Conservation (phyloP, 129 eudicot species). For the Chrysanthemum lavandulifolium region DNA sequence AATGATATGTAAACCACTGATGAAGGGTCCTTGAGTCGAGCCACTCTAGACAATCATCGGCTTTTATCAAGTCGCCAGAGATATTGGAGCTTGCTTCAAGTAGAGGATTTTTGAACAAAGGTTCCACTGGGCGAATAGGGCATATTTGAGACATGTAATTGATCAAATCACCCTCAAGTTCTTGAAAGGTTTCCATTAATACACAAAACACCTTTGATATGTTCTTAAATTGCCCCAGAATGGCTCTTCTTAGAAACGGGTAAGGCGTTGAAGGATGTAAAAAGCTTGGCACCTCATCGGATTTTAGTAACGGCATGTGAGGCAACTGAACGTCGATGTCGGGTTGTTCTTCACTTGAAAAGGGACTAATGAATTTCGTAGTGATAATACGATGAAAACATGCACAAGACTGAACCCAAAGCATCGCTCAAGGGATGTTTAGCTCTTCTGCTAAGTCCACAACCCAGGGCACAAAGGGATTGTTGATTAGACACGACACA, state of each 20-base stretch:
- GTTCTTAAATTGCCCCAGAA: constrained; percentile 23
- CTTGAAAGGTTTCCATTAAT: constrained; percentile 17
- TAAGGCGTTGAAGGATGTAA: constrained; percentile 22
- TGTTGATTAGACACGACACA: constrained; percentile 25
- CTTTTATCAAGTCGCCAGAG: constrained; percentile 41
- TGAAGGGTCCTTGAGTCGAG: constrained; percentile 39
- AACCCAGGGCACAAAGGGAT: constrained; percentile 28
- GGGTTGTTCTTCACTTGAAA: constrained; percentile 20
- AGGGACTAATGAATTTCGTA: constrained; percentile 20
- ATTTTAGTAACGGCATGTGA: constrained; percentile 20
- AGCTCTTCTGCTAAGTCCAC: constrained; percentile 24
- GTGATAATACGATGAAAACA: constrained; percentile 26
- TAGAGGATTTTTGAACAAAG: constrained; percentile 22
- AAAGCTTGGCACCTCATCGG: constrained; percentile 27
- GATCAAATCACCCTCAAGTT: constrained; percentile 21
- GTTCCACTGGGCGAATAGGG: constrained; percentile 25
- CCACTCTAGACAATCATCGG: constrained; percentile 47
- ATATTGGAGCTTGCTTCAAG: constrained; percentile 23
- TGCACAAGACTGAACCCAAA: constrained; percentile 38
- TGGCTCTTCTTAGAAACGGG: not conserved
- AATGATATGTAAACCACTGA: constrained; percentile 72
- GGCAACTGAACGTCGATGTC: constrained; percentile 24
- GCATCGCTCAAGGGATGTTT: constrained; percentile 15
- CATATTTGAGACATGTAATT: constrained; percentile 26
- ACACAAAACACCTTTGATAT: constrained; percentile 21